These are phyloP conservation scores for Paxillus rubicundulus DNA, from an alignment of 768 basidiomycete genomes.

Conservation along the genomic window DNA sequence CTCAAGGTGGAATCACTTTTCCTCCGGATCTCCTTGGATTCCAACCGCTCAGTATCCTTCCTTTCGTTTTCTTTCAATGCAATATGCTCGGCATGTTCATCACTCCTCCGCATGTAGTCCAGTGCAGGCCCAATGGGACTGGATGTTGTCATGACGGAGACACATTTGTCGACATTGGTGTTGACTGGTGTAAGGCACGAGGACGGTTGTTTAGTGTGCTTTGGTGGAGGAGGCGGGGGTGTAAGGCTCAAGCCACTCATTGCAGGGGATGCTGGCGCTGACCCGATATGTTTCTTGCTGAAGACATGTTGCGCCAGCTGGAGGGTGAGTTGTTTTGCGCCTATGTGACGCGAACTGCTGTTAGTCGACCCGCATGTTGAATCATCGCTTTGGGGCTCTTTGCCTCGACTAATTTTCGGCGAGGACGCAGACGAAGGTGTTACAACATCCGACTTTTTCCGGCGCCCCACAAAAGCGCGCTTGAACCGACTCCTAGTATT, in stretches of 20 bases:
- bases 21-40: conserved; percentile 69
- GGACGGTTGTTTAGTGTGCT: conserved; percentile 27
- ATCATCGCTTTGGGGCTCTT: conserved; percentile 20
- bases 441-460: conserved; percentile 30
- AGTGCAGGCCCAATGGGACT: conserved; percentile 61
- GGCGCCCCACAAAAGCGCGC: conserved; percentile 32
- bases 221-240: conserved; percentile 39
- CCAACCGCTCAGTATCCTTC: conserved; percentile 35
- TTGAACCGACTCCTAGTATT: conserved; percentile 28
- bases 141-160: conserved; percentile 49
- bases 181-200: conserved; percentile 24
- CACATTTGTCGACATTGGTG: conserved; percentile 37
- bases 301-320: conserved; percentile 50
- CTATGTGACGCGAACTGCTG: conserved; percentile 22
- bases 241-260: conserved; percentile 30
- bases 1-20: conserved; percentile 84
- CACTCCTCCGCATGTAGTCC: conserved; percentile 46
- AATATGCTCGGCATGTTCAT: conserved; percentile 29
- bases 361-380: conserved; percentile 8
- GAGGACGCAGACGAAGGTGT: conserved; percentile 14
- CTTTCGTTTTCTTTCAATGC: conserved; percentile 23
- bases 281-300: conserved; percentile 33
- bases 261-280: conserved; percentile 31
- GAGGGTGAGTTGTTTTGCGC: conserved; percentile 36
- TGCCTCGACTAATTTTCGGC: conserved; percentile 21